Conservation (phyloP, 2,329 filamentous ascomycete genomes). For the Ophiostoma tasmaniense region DNA sequence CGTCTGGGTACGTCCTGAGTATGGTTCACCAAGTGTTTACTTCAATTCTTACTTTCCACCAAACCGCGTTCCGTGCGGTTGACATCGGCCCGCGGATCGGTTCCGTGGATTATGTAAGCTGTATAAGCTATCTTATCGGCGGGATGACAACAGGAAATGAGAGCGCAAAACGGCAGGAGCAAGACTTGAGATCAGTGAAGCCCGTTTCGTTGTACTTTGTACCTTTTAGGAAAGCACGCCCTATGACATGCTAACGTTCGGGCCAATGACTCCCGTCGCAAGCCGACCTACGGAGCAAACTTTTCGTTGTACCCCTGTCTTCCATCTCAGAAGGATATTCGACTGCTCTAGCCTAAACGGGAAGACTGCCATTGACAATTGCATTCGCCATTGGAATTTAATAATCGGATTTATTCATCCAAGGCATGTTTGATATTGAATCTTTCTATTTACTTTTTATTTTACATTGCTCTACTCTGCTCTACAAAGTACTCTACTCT, state of each 20-base stretch:
- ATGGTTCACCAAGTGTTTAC: no score
- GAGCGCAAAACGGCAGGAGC: background rate
- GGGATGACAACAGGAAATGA: no score
- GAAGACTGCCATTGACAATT: background rate
- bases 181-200: background rate
- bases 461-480: no score
- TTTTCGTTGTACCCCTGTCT: background rate
- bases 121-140: background rate
- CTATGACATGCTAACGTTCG: slow-evolving; percentile 1
- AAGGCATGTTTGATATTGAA: no score
- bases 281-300: slow-evolving; percentile 15
- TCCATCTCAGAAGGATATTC: background rate
- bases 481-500: no score
- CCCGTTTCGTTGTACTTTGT: background rate
- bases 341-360: background rate
- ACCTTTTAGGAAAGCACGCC: background rate
- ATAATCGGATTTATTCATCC: no score
- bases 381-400: no score
- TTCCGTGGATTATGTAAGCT: background rate
- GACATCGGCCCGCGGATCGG: background rate
- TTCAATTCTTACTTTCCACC: no score
- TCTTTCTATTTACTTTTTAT: no score
- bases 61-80: background rate
- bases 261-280: slow-evolving; percentile 12
- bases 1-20: no score